Evolutionary conservation across 1,139 yeast genomes (phyloP).

Genomic region (Sugiyamaella sp.): DNA sequence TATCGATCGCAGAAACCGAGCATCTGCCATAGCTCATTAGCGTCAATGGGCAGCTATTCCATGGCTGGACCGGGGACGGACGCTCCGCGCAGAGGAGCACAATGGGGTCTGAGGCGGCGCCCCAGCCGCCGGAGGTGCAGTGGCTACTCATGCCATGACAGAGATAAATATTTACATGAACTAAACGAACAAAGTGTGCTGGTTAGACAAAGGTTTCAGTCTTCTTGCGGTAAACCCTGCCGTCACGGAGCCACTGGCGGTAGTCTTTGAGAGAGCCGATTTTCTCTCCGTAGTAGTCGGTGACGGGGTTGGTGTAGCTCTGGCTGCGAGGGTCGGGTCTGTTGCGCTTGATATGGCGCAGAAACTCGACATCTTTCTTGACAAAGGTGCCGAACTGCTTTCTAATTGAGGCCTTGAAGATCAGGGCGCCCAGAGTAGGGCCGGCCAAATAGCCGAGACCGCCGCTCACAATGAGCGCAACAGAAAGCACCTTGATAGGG

Average conservation of each 20-base stretch:
- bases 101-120: background rate
- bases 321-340: constrained; percentile 95
- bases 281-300: constrained; percentile 96
- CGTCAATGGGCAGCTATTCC: too few species aligned
- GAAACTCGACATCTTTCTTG: constrained; percentile 69
- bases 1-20: too few species aligned
- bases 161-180: constrained; percentile 14
- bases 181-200: background rate
- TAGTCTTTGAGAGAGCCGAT: constrained; percentile 84
- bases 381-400: constrained; percentile 46
- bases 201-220: constrained; percentile 70
- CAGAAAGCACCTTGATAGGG: constrained; percentile 65
- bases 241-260: constrained; percentile 95
- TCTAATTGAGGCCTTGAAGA: constrained; percentile 61
- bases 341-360: constrained; percentile 70
- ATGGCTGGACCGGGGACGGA: too few species aligned
- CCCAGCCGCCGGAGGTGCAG: background rate
- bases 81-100: too few species aligned
- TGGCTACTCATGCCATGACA: background rate
- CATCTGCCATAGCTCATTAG: too few species aligned
- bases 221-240: constrained; percentile 87
- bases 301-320: constrained; percentile 91
- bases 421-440: constrained; percentile 73
- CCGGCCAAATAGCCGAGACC: constrained; percentile 81
- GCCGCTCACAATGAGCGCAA: constrained; percentile 67